These are phyloP conservation scores for Monilinia aucupariae DNA, from an alignment of 2,329 filamentous ascomycete genomes.

Conservation along the genomic window DNA sequence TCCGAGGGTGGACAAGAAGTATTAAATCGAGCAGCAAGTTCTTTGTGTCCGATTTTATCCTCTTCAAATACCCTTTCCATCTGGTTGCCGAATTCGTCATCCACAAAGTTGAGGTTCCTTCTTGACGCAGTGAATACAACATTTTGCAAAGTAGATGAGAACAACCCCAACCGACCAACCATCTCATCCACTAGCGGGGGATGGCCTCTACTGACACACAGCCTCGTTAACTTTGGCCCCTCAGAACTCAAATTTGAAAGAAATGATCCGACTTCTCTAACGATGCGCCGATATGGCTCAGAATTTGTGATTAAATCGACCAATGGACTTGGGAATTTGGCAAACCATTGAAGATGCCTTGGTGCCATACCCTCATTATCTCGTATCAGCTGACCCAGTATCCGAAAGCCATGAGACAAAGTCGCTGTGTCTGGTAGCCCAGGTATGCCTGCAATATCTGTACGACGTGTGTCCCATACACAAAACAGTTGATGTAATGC, in stretches of 20 bases:
- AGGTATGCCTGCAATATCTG: slow-evolving; percentile 34
- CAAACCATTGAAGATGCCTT: slow-evolving; percentile 42
- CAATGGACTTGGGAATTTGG: slow-evolving; percentile 42
- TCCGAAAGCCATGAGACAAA: slow-evolving; percentile 33
- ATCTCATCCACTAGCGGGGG: slow-evolving; percentile 56
- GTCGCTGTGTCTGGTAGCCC: slow-evolving; percentile 29
- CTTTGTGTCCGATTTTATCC: slow-evolving; percentile 36
- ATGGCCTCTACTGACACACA: slow-evolving; percentile 39
- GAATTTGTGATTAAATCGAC: slow-evolving; percentile 29
- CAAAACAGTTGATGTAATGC: slow-evolving; percentile 62
- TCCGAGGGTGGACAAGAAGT: slow-evolving; percentile 29
- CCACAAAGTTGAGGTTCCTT: slow-evolving; percentile 42
- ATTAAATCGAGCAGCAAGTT: slow-evolving; percentile 27
- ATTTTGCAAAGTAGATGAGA: slow-evolving; percentile 47
- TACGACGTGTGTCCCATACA: slow-evolving; percentile 40
- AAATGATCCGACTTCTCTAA: slow-evolving; percentile 40
- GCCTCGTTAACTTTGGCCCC: slow-evolving; percentile 39
- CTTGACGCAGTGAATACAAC: slow-evolving; percentile 49
- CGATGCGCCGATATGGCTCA: slow-evolving; percentile 34
- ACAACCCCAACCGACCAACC: slow-evolving; percentile 41
- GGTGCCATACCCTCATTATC: slow-evolving; percentile 41
- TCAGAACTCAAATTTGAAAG: slow-evolving; percentile 40
- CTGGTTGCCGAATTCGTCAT: slow-evolving; percentile 34
- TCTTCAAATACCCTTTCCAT: slow-evolving; percentile 38
- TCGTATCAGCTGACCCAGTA: slow-evolving; percentile 43